A percentile compares a stretch with the other conserved stretches of the same genome.
phyloP scores from a whole-genome alignment of 305 asterid species.

The Solanum chacoense region DNA sequence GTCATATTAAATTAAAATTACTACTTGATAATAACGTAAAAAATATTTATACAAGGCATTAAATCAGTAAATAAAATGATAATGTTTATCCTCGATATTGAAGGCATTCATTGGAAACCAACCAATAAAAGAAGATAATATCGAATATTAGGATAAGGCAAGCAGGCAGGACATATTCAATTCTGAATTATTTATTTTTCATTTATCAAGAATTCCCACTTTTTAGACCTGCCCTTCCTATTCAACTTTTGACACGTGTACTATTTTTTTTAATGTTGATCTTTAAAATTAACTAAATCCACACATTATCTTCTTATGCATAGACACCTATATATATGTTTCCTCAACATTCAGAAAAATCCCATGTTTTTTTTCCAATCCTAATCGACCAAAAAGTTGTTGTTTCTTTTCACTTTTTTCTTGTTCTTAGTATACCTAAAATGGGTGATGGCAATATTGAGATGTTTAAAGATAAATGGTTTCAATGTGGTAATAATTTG shows the following conservation, averaged over 20 bases:
- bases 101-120: slow-evolving; percentile 38
- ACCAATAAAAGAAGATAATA: slow-evolving; percentile 31
- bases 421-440: not conserved
- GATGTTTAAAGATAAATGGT: slow-evolving; percentile 36
- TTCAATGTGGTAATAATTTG: slow-evolving; percentile 4
- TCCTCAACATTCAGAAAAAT: not conserved
- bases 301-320: slow-evolving; percentile 11
- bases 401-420: not conserved
- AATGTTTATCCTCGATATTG: slow-evolving; percentile 30
- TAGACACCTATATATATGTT: not conserved
- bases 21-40: not conserved
- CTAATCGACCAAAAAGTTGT: not conserved
- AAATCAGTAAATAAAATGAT: not conserved
- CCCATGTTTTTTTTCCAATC: slow-evolving; percentile 5
- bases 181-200: not conserved
- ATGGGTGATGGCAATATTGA: slow-evolving; percentile 35
- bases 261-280: not conserved
- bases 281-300: slow-evolving; percentile 22
- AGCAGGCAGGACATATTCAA: not conserved
- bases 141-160: slow-evolving; percentile 59
- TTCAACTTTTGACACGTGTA: not conserved
- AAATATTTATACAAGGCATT: not conserved
- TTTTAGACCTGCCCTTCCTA: not conserved
- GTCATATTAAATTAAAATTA: not conserved
- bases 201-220: not conserved